Percentiles rank a stretch among this genome's conserved stretches.
Evolutionary conservation across 257 asterid genomes (phyloP).

Genomic region (Nicotiana tabacum): DNA sequence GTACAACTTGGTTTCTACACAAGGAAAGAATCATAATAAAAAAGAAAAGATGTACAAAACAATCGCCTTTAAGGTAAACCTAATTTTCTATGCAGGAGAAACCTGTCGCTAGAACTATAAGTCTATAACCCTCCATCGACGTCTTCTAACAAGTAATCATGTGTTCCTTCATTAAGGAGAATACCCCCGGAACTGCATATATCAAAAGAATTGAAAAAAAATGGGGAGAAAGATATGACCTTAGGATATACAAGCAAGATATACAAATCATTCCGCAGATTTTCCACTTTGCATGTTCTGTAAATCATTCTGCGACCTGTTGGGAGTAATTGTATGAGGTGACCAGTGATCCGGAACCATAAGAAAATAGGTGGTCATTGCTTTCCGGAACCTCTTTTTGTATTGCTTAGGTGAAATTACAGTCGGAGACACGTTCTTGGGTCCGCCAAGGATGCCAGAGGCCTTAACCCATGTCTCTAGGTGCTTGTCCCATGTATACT

Average conservation of each 20-base stretch:
- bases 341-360: conserved; percentile 98
- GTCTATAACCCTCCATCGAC: conserved; percentile 14
- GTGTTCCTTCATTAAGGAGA: conserved; percentile 20
- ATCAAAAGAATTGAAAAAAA: conserved; percentile 31
- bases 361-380: conserved; percentile 85
- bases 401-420: conserved; percentile 91
- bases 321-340: conserved; percentile 47
- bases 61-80: conserved; percentile 17
- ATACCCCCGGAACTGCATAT: conserved; percentile 13
- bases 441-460: conserved; percentile 73
- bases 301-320: conserved; percentile 57
- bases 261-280: conserved; percentile 16
- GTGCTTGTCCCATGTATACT: conserved; percentile 14
- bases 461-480: conserved; percentile 13
- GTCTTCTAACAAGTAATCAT: conserved; percentile 20
- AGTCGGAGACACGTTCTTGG: conserved; percentile 72
- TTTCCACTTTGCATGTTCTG: conserved; percentile 35
- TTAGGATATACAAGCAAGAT: conserved; percentile 21
- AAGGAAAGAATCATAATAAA: neutral
- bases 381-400: conserved; percentile 90
- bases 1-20: conserved; percentile 26
- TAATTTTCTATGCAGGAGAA: conserved; percentile 19
- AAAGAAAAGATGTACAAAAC: conserved; percentile 18
- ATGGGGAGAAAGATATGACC: conserved; percentile 17
- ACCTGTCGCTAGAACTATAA: conserved; percentile 16